Base-by-base conservation (phyloP, 176 grass and related monocot genomes). In the Guadua angustifolia region DNA sequence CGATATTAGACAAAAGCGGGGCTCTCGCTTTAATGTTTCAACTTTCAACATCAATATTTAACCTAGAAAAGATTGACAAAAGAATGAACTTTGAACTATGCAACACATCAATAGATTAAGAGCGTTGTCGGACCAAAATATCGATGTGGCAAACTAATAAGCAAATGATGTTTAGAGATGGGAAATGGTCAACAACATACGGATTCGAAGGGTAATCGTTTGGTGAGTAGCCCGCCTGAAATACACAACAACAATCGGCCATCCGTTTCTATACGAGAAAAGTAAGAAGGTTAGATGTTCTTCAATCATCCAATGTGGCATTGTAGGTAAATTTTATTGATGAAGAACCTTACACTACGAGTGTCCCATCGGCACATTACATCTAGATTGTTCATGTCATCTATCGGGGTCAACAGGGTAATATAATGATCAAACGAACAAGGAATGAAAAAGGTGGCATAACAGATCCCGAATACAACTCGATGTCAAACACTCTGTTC, bases 211-310 rank as follows among this genome's bases (percentile, higher is more conserved):
- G 88, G 80, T 93, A 93, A 70, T 93, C 88, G 19, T 82, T 79
- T 29, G 91, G 91, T 75, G 88, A 85, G 47, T 93, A 93, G 36
- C 91, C 91, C 47, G 91, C 88, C 88, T 85, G 52, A 93, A 90
- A 66, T 93, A 93, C 0, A 76, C 82, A 52, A 93, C 60, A 75
- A 85, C 81, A 50, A 88, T 73, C 10, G 85, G 53, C 0, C 71
- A 59, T 63, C 87, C 91, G 58, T 85, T 74, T 64, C 88, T 93
- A 71, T 18, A 82, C 73, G 10, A 40, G 4, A 51, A 75, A 53
- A 71, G 5, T 52, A 51, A 57, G 4, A 60, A 38, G 18, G 56
- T 73, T 71, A 5, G 10, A 45, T 52, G 15, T 75, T 52, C 22
- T 59, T 57, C 8, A 18, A 32, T 75, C 22, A 29, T 77, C 3